Percentiles rank a stretch among this genome's conserved stretches.
Evolutionary conservation across 2,329 filamentous ascomycete species (phyloP).

Genomic region (Coniella vitis): DNA sequence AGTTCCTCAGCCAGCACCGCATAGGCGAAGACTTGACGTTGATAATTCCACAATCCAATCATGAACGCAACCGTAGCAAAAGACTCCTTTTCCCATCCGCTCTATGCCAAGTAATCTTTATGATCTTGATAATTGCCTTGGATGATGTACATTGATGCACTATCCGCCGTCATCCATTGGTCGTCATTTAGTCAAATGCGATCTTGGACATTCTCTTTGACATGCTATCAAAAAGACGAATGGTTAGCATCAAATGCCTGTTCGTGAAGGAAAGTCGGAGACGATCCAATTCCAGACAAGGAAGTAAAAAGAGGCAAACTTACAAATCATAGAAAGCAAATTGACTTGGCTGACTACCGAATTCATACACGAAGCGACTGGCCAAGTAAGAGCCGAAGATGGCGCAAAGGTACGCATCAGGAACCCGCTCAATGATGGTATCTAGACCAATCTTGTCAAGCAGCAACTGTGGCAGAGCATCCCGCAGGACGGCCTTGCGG

Average conservation of each 20-base stretch:
- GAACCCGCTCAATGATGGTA: slow-evolving; percentile 78
- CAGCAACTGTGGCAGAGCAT: slow-evolving; percentile 79
- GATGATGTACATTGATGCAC: too few species aligned
- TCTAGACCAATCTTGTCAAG: slow-evolving; percentile 87
- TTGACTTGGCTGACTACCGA: slow-evolving; percentile 85
- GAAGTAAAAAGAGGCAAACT: slow-evolving; percentile 36
- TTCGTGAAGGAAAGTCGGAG: too few species aligned
- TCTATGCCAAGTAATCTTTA: too few species aligned
- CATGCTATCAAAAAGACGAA: slow-evolving; percentile 42
- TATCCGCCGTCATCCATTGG: too few species aligned
- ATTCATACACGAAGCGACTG: slow-evolving; percentile 92
- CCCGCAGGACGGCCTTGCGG: slow-evolving; percentile 68
- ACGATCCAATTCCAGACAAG: too few species aligned
- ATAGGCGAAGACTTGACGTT: too few species aligned
- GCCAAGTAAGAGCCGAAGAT: slow-evolving; percentile 97
- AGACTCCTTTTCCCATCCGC: too few species aligned
- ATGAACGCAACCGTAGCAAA: too few species aligned
- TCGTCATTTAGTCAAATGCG: slow-evolving; percentile 4
- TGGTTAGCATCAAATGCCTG: slow-evolving; percentile 24
- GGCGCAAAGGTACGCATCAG: slow-evolving; percentile 82
- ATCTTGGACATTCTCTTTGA: slow-evolving; percentile 55
- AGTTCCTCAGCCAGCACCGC: too few species aligned
- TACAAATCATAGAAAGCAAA: slow-evolving; percentile 99
- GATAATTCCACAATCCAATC: too few species aligned
- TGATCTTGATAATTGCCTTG: too few species aligned